Conservation (phyloP, 2,329 filamentous ascomycete species). For the Trichoderma koningiopsis region DNA sequence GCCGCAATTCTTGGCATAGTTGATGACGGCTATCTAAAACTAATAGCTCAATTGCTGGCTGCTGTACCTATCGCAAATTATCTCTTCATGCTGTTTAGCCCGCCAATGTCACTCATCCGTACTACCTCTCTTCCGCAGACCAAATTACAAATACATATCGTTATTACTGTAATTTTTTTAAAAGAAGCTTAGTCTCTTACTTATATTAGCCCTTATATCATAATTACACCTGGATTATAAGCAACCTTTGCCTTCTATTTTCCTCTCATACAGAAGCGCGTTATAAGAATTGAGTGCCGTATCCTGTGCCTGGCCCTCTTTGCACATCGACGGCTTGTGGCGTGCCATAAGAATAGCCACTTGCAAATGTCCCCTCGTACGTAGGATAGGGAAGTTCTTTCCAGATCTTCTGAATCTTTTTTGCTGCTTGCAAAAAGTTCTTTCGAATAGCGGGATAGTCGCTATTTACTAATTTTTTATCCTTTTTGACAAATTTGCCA, state of each 20-base stretch:
- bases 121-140: not conserved
- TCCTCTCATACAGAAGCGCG: too few relatives aligned
- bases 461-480: constrained; percentile 19
- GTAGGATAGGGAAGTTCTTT: constrained; percentile 6
- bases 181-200: not conserved
- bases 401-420: constrained; percentile 6
- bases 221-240: rapidly evolving
- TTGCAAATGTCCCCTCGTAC: not conserved
- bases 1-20: too few relatives aligned
- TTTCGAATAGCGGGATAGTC: not conserved
- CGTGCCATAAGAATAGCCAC: not conserved
- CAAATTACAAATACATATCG: too few relatives aligned
- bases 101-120: not conserved
- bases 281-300: constrained; percentile 1
- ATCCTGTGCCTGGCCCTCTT: not conserved
- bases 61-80: too few relatives aligned
- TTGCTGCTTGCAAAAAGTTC: not conserved
- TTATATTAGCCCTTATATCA: not conserved
- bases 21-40: too few relatives aligned
- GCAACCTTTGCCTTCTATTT: not conserved
- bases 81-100: not conserved
- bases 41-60: too few relatives aligned
- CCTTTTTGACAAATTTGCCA: constrained; percentile 47
- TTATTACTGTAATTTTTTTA: not conserved
- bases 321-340: constrained; percentile 2